phyloP scores from a whole-genome alignment of 805 yeast genomes.

The Candida maltosa region DNA sequence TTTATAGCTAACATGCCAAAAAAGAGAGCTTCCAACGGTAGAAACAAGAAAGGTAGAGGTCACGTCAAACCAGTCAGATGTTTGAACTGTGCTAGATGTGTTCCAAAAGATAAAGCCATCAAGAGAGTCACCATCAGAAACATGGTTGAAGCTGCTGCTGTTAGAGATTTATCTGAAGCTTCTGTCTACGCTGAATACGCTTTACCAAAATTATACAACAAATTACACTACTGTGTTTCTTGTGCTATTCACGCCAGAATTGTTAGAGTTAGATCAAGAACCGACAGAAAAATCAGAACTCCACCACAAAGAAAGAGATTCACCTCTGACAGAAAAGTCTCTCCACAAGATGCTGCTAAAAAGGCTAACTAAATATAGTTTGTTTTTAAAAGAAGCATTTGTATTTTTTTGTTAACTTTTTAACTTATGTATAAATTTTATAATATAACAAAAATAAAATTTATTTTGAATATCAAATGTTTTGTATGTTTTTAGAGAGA shows the following conservation, averaged over 20 bases:
- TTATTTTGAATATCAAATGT: too few relatives aligned
- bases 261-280: constrained; percentile 99
- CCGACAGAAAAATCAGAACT: constrained; percentile 97
- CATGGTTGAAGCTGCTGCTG: constrained; percentile 99
- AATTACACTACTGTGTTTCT: constrained; percentile 99
- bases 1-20: too few relatives aligned
- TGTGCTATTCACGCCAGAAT: constrained; percentile 99
- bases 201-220: constrained; percentile 98
- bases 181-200: constrained; percentile 99
- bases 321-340: constrained; percentile 92
- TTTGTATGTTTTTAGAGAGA: too few relatives aligned
- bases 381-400: neutral
- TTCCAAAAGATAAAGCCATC: constrained; percentile 99
- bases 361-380: constrained; percentile 48
- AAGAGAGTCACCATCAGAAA: constrained; percentile 99
- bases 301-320: constrained; percentile 99
- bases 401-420: too few relatives aligned
- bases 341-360: constrained; percentile 97
- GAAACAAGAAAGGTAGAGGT: constrained; percentile 99
- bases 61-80: constrained; percentile 99
- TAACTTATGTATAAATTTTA: neutral
- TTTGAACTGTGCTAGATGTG: constrained; percentile 99
- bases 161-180: constrained; percentile 99
- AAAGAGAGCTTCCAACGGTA: constrained; percentile 81
- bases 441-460: too few relatives aligned